Conservation (phyloP, 768 basidiomycete species). For the Chalciporus sphaerocephalus region DNA sequence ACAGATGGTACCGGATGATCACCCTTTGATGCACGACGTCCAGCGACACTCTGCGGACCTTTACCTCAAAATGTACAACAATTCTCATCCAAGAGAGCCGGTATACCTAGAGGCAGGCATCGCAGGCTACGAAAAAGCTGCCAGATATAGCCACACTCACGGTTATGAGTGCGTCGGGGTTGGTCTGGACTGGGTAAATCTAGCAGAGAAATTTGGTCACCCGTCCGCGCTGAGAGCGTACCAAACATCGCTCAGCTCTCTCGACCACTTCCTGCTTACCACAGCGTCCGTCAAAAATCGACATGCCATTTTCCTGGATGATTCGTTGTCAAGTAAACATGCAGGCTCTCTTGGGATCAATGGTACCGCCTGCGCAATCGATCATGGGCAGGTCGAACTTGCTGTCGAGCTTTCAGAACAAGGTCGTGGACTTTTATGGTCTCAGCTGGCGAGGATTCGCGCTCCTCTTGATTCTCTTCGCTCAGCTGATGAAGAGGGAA, state of each 20-base stretch:
- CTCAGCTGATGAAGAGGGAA: slow-evolving; percentile 10
- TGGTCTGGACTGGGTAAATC: slow-evolving; percentile 14
- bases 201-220: slow-evolving; percentile 11
- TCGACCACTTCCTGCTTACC: slow-evolving; percentile 17
- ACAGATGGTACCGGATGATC: slow-evolving; percentile 8
- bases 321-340: neutral
- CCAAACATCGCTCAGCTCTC: slow-evolving; percentile 11
- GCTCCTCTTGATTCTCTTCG: slow-evolving; percentile 26
- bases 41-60: neutral
- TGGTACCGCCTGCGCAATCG: slow-evolving; percentile 27
- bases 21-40: neutral
- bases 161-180: slow-evolving; percentile 6
- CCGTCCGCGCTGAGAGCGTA: slow-evolving; percentile 23
- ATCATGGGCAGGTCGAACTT: slow-evolving; percentile 11
- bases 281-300: slow-evolving; percentile 18
- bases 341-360: slow-evolving; percentile 17
- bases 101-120: slow-evolving; percentile 12
- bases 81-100: neutral
- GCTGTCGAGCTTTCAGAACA: slow-evolving; percentile 36
- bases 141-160: slow-evolving; percentile 1
- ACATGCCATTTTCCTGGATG: slow-evolving; percentile 7
- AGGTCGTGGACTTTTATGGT: slow-evolving; percentile 30
- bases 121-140: slow-evolving; percentile 11
- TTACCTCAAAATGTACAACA: neutral
- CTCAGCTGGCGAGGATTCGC: slow-evolving; percentile 25